These are phyloP conservation scores for Aquilaria agallochum DNA, from an alignment of 441 rosid species.

Conservation along the genomic window DNA sequence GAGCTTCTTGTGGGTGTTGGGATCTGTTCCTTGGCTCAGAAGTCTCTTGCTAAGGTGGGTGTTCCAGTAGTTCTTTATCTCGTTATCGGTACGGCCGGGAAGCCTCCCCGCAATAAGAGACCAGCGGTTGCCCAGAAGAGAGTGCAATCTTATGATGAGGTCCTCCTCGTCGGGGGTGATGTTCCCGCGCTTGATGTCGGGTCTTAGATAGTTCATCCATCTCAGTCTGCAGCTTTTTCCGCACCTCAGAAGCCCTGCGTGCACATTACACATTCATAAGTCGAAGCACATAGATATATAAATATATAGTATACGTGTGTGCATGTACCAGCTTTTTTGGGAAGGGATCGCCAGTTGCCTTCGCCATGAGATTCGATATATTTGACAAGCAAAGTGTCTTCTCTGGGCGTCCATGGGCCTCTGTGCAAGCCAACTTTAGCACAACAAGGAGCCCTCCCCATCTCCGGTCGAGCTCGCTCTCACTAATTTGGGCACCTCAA, in stretches of 20 bases:
- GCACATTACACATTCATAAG: not conserved
- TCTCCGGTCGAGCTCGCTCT: constrained; percentile 8
- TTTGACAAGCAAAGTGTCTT: constrained; percentile 50
- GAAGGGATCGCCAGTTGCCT: constrained; percentile 67
- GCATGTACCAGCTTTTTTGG: constrained; percentile 51
- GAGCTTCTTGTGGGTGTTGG: constrained; percentile 30
- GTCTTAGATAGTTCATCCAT: constrained; percentile 71
- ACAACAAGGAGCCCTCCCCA: constrained; percentile 79
- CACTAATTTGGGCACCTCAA: too few relatives aligned
- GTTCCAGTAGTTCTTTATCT: constrained; percentile 72
- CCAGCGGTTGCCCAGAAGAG: constrained; percentile 68
- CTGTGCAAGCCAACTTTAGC: constrained; percentile 58
- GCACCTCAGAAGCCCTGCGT: constrained; percentile 52
- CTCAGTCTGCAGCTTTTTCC: constrained; percentile 70
- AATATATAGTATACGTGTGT: not conserved
- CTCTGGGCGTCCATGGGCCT: constrained; percentile 67
- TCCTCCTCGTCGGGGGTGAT: constrained; percentile 60
- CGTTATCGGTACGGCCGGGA: constrained; percentile 80
- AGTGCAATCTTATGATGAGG: constrained; percentile 53
- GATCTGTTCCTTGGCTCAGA: constrained; percentile 33
- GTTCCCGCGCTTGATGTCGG: constrained; percentile 69
- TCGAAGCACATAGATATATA: not conserved
- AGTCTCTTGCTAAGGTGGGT: constrained; percentile 45
- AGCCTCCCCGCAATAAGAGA: constrained; percentile 69
- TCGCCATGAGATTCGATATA: constrained; percentile 63